Evolutionary conservation across 805 yeast species (phyloP).

Genomic region (Candida ulmi): DNA sequence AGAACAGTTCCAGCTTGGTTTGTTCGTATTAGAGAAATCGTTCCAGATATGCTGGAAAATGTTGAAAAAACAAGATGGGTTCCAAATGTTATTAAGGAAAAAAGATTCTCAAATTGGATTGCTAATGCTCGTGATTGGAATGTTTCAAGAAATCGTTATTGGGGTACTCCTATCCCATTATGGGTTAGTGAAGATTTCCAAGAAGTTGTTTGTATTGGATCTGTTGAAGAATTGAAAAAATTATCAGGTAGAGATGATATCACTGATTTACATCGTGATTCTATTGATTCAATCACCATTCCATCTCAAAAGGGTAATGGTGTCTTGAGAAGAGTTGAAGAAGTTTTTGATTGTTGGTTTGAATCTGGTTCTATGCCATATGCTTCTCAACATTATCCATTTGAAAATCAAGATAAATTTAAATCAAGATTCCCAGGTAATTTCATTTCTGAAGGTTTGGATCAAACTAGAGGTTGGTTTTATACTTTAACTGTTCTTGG

Average conservation of each 20-base stretch:
- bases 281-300: conserved; percentile 85
- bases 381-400: conserved; percentile 95
- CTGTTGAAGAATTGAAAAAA: conserved; percentile 78
- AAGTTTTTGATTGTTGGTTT: conserved; percentile 99
- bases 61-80: conserved; percentile 93
- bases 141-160: conserved; percentile 94
- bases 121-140: conserved; percentile 99
- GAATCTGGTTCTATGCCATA: conserved; percentile 99
- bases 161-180: conserved; percentile 99
- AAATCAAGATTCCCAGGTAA: conserved; percentile 85
- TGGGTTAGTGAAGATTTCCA: conserved; percentile 94
- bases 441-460: conserved; percentile 97
- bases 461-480: conserved; percentile 99
- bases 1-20: conserved; percentile 99
- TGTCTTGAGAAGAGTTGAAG: conserved; percentile 81
- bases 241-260: conserved; percentile 78
- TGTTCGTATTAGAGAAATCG: conserved; percentile 78
- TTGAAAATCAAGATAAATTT: conserved; percentile 74
- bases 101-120: conserved; percentile 96
- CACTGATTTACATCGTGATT: conserved; percentile 91
- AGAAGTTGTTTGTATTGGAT: conserved; percentile 91
- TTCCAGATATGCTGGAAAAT: conserved; percentile 84
- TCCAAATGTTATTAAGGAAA: conserved; percentile 83
- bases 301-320: conserved; percentile 92
- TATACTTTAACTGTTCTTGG: conserved; percentile 94